Evolutionary conservation across 257 asterid genomes (phyloP).

Genomic region (Solanum medicagineum): DNA sequence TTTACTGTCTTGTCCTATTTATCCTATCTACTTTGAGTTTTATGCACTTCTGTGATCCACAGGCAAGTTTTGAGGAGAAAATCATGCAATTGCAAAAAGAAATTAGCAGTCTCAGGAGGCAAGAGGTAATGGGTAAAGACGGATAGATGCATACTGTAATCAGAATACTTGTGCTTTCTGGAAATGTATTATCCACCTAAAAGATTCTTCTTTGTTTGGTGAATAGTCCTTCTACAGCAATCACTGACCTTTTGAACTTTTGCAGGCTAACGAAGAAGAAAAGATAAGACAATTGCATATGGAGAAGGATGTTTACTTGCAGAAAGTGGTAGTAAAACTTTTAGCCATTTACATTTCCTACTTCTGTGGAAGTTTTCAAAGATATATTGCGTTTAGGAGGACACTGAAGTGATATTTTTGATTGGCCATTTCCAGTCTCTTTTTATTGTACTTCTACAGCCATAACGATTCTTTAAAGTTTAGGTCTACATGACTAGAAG

Average conservation of each 20-base stretch:
- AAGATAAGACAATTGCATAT: conserved; percentile 28
- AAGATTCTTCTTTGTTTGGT: not conserved
- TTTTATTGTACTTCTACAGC: not conserved
- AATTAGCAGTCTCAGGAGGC: conserved; percentile 22
- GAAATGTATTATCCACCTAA: not conserved
- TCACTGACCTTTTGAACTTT: conserved; percentile 15
- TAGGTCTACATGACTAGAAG: not conserved
- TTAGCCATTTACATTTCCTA: not conserved
- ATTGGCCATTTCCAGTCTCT: not conserved
- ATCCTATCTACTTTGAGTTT: not conserved
- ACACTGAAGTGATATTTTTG: not conserved
- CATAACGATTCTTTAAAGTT: not conserved
- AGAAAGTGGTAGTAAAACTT: conserved; percentile 40
- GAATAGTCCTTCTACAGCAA: not conserved
- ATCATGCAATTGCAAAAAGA: conserved; percentile 31
- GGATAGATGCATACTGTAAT: not conserved
- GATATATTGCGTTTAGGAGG: not conserved
- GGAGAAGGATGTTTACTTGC: conserved; percentile 30
- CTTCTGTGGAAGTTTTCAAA: not conserved
- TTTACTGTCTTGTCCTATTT: not conserved
- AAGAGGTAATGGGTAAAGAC: conserved; percentile 29
- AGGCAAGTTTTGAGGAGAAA: conserved; percentile 21
- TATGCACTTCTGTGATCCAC: not conserved
- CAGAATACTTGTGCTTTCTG: not conserved
- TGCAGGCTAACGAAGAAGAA: conserved; percentile 41